Conservation (phyloP, 352 stramenopile species). For the Phytopythium mirpurense region DNA sequence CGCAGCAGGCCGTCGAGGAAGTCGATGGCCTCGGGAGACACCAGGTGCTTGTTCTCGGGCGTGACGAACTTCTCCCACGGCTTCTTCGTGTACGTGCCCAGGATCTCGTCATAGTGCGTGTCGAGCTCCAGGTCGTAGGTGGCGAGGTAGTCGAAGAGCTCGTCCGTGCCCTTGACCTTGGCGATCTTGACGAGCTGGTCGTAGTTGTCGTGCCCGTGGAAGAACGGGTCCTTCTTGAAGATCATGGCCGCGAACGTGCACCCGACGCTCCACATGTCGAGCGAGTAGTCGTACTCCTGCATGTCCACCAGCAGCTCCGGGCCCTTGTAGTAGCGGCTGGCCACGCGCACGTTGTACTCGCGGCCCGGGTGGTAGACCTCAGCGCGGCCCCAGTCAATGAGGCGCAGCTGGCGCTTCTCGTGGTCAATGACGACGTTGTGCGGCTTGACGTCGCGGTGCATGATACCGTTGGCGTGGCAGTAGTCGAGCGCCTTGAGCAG, state of each 20-base stretch:
- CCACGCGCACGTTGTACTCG: constrained; percentile 99
- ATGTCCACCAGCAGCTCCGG: constrained; percentile 98
- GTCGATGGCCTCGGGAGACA: constrained; percentile 95
- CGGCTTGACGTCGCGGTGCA: constrained; percentile 99
- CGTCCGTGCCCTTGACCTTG: constrained; percentile 97
- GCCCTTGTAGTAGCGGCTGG: constrained; percentile 99
- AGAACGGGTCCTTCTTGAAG: constrained; percentile 99
- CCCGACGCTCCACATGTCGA: constrained; percentile 99
- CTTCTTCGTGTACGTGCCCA: constrained; percentile 97
- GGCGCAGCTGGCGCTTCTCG: constrained; percentile 95
- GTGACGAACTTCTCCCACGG: constrained; percentile 99
- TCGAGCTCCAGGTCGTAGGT: constrained; percentile 99
- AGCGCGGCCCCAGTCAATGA: constrained; percentile 99
- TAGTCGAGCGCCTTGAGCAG: constrained; percentile 96
- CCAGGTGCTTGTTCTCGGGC: constrained; percentile 96
- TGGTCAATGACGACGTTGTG: constrained; percentile 99
- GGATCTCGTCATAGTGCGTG: constrained; percentile 97
- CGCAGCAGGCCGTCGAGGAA: constrained; percentile 86
- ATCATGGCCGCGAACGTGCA: constrained; percentile 99
- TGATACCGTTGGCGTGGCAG: constrained; percentile 99
- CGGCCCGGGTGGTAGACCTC: constrained; percentile 98
- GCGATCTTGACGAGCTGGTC: constrained; percentile 99
- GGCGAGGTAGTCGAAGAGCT: constrained; percentile 98
- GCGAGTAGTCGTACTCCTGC: constrained; percentile 99
- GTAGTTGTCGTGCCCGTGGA: constrained; percentile 99